These are phyloP conservation scores for Fusarium sp. DNA, from an alignment of 2,329 filamentous ascomycete species.

Conservation along the genomic window DNA sequence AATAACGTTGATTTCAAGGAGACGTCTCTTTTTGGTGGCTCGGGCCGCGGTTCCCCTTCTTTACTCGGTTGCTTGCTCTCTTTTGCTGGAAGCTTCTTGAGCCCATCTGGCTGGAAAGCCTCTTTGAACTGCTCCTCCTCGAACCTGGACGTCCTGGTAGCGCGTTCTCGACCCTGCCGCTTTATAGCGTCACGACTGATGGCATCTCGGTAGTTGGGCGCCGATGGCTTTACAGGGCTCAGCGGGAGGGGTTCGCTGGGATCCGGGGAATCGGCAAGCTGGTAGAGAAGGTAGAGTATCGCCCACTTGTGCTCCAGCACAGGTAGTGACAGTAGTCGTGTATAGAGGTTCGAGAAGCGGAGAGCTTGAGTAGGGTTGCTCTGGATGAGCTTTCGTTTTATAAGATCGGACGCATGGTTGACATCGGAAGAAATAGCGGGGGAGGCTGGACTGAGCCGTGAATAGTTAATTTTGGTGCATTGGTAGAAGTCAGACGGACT, in stretches of 20 bases:
- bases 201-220: slow-evolving; percentile 53
- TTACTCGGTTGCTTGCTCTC: slow-evolving; percentile 52
- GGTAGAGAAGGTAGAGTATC: slow-evolving; percentile 90
- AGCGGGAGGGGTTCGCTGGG: slow-evolving; percentile 63
- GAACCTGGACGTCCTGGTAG: slow-evolving; percentile 51
- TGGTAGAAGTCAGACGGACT: neutral
- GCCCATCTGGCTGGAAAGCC: slow-evolving; percentile 65
- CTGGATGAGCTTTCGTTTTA: slow-evolving; percentile 86
- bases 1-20: slow-evolving; percentile 67
- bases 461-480: slow-evolving; percentile 2
- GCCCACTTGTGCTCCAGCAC: slow-evolving; percentile 97
- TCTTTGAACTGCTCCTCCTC: slow-evolving; percentile 64
- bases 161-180: slow-evolving; percentile 53
- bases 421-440: slow-evolving; percentile 75
- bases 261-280: slow-evolving; percentile 77
- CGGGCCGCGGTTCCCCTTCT: slow-evolving; percentile 50
- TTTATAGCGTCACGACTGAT: slow-evolving; percentile 52
- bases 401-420: slow-evolving; percentile 91
- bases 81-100: slow-evolving; percentile 58
- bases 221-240: slow-evolving; percentile 55
- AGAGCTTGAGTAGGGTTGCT: slow-evolving; percentile 82
- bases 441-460: slow-evolving; percentile 56
- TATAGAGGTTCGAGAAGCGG: slow-evolving; percentile 90
- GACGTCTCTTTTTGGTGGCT: slow-evolving; percentile 59
- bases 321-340: slow-evolving; percentile 86